phyloP scores from a whole-genome alignment of 371 early-diverging fungal genomes.

The Rhizopus delemar region DNA sequence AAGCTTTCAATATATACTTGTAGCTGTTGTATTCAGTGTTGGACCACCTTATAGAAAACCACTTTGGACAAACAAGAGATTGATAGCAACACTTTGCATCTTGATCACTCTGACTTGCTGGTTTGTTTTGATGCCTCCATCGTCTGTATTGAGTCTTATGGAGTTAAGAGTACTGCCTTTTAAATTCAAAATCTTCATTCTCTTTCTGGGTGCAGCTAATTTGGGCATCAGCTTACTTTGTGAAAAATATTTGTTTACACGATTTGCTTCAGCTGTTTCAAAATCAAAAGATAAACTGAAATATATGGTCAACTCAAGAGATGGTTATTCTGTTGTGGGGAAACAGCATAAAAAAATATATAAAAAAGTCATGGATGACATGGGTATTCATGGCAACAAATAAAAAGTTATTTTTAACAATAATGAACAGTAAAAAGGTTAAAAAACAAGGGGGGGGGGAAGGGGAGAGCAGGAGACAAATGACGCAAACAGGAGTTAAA shows the following conservation, averaged over 20 bases:
- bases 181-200: slow-evolving; percentile 47
- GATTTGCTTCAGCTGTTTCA: slow-evolving; percentile 25
- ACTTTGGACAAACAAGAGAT: slow-evolving; percentile 76
- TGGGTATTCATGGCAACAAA: slow-evolving; percentile 30
- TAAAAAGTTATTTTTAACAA: neutral
- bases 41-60: slow-evolving; percentile 93
- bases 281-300: slow-evolving; percentile 9
- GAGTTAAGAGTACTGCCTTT: slow-evolving; percentile 60
- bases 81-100: slow-evolving; percentile 55
- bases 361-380: slow-evolving; percentile 50
- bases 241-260: slow-evolving; percentile 56
- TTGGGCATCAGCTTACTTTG: slow-evolving; percentile 48
- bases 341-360: slow-evolving; percentile 30
- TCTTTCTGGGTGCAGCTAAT: slow-evolving; percentile 49
- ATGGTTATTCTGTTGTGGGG: slow-evolving; percentile 25
- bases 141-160: slow-evolving; percentile 43
- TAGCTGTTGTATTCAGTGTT: slow-evolving; percentile 89
- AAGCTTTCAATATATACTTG: slow-evolving; percentile 89
- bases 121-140: slow-evolving; percentile 52
- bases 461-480: neutral
- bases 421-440: slow-evolving; percentile 5
- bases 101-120: slow-evolving; percentile 54
- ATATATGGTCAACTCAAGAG: neutral
- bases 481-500: slow-evolving; percentile 19
- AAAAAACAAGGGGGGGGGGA: slow-evolving; percentile 11